Evolutionary conservation across 1,284 basidiomycete species (phyloP).

Genomic region (Trichosporon faecale): DNA sequence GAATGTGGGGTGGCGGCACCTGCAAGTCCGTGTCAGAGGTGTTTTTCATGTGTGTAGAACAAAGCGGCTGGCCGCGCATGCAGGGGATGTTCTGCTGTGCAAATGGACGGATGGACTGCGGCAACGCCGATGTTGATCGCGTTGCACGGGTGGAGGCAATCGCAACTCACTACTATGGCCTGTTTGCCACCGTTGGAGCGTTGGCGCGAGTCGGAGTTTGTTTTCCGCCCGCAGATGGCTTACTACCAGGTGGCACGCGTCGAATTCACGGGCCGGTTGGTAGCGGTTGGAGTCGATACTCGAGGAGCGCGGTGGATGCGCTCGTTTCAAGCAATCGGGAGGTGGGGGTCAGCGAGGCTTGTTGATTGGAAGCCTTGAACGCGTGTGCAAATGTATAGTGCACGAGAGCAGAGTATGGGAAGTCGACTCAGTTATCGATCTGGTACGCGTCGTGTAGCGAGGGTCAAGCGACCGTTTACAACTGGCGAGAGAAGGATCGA

Average conservation of each 20-base stretch:
- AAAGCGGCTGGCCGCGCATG: not conserved
- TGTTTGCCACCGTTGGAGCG: constrained; percentile 3
- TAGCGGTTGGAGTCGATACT: not conserved
- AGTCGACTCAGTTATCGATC: not conserved
- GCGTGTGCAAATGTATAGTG: not conserved
- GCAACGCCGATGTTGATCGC: not conserved
- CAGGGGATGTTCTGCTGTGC: not conserved
- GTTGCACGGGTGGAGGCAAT: not conserved
- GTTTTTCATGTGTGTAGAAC: not conserved
- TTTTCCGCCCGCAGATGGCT: constrained; percentile 4
- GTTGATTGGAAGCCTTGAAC: not conserved
- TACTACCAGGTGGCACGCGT: constrained; percentile 9
- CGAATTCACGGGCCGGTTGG: not conserved
- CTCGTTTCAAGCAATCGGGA: not conserved
- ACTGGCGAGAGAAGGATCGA: not conserved
- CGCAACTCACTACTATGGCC: constrained; percentile 4
- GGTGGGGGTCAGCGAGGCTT: not conserved
- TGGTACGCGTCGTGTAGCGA: not conserved
- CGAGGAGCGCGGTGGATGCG: not conserved
- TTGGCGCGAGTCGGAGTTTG: constrained; percentile 1
- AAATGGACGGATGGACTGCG: not conserved
- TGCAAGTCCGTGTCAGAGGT: constrained; percentile 2
- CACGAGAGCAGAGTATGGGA: not conserved
- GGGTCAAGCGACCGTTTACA: not conserved
- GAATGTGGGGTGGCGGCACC: constrained; percentile 2